Base-by-base conservation (phyloP, 768 basidiomycete species). In the Paxillus involutus region DNA sequence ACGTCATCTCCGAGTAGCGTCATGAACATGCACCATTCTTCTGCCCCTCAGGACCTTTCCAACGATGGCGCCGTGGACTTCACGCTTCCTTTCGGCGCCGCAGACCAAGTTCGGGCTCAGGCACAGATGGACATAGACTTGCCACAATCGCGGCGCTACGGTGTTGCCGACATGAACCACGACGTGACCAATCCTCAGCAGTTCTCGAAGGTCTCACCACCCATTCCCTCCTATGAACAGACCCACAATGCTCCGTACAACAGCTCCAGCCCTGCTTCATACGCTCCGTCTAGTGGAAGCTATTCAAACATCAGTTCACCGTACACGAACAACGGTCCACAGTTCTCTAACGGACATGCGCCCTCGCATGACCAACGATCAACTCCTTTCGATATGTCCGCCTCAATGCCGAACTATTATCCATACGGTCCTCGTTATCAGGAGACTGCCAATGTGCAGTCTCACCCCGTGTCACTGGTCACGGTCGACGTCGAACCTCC, bases 281-380 rank as follows among this genome's bases (percentile, higher is more conserved):
- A 64, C 13, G 53, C 59, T 0, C 52, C 63, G 8, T 67, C 64
- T 14, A 69, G 12, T 29, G 62, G 61, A 7, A 63, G 59, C 14
- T 69, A 65, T 37, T 57, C 66, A 16, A 60, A 46, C 21, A 55
- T 69, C 6, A 59, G 54, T 33, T 65, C 68, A 21, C 68, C 68
- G 44, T 70, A 66, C 47, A 30, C 62, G 2, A 67, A 39, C 39
- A 53, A 60, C 37, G 55, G 62, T 29, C 26, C 62, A 10, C 57
- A 54, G 17, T 63, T 55, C 21, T 35, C 62, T 10, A 32, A 8
- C 29, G 21, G n/a, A 41, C 29, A 33, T 12, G 56, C 60, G 9
- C 59, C 66, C n/a, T 53, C 65, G 17, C 63, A 55, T 26, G 65
- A 69, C 21, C 64, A 53, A 17, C 56, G 42, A 17, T 9, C 67